Base-by-base conservation (phyloP, 257 asterid genomes). In the Nemophila menziesii region DNA sequence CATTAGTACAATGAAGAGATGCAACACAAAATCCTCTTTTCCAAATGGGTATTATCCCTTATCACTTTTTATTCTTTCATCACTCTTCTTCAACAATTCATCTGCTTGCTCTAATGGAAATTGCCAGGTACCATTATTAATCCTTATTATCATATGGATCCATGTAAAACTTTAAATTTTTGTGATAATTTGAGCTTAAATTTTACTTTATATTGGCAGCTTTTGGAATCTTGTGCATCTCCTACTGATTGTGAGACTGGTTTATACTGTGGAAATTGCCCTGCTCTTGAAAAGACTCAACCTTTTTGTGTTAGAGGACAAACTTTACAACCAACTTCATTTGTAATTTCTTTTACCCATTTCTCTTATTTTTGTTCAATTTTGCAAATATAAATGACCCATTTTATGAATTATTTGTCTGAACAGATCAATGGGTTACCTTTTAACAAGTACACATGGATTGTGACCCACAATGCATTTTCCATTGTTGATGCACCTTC, bases 401-500 rank as follows among this genome's bases (percentile, higher is more conserved):
- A n/a, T n/a, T n/a, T n/a, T n/a, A n/a, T n/a, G n/a, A 40, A 4
- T 40, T 21, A 15, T 40, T 21, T 3, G 46, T 45, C 46, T 5
- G 48, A 14, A 54, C 63, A 87, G 93, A 54, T 83, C 36, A 61
- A 77, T 54, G 96, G 94, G 47, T 58, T 78, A 66, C 96, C 98
- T 55, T 89, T 89, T 62, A 89, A 84, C 74, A 89, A 84, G 64
- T 89, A 89, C 73, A 47, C 98, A 0, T 89, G 98, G 98, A 64
- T 89, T 66, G 68, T 89, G 66, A 81, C 98, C 49, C 96, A 89
- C 52, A 89, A 89, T 60, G 80, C 96, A 4, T 89, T 89, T 63
- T 89, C 98, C 33, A 81, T 77, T 56, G 93, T 76, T 46, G 87
- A 84, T 65, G 96, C 94, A 0, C 96, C 94, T 0, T 69, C 66